Conservation (phyloP, 2,329 filamentous ascomycete species). For the Mollisia scopiformis region DNA sequence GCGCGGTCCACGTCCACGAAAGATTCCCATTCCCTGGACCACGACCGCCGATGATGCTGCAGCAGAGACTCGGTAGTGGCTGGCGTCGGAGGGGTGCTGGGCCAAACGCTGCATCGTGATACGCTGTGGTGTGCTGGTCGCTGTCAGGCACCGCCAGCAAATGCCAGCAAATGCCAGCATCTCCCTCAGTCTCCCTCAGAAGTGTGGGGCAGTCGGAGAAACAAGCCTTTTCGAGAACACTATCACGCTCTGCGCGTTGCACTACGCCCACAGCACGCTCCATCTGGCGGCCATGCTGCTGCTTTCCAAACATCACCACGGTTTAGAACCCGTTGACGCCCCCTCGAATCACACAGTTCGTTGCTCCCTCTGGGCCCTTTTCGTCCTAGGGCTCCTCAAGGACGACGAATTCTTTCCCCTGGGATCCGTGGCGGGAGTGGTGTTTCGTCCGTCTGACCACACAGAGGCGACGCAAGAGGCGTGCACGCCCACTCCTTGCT, state of each 20-base stretch:
- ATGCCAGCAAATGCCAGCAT: no score
- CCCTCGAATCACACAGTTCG: neutral
- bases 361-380: neutral
- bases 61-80: conserved; percentile 2
- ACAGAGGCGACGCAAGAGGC: conserved; percentile 19
- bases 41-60: no score
- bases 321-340: neutral
- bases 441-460: conserved; percentile 26
- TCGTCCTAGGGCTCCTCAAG: neutral
- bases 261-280: neutral
- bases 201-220: conserved; percentile 7
- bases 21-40: neutral
- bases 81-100: neutral
- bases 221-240: conserved; percentile 14
- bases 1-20: no score
- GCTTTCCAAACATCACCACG: neutral
- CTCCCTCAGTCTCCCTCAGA: neutral
- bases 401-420: neutral
- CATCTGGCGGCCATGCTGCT: neutral
- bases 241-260: conserved; percentile 10
- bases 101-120: neutral
- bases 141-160: neutral
- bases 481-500: neutral
- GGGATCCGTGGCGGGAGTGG: conserved; percentile 2
- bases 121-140: neutral